Percentiles rank a stretch among this genome's conserved stretches.
Conservation (phyloP, 148 eudicot species). For the Spergularia marina region DNA sequence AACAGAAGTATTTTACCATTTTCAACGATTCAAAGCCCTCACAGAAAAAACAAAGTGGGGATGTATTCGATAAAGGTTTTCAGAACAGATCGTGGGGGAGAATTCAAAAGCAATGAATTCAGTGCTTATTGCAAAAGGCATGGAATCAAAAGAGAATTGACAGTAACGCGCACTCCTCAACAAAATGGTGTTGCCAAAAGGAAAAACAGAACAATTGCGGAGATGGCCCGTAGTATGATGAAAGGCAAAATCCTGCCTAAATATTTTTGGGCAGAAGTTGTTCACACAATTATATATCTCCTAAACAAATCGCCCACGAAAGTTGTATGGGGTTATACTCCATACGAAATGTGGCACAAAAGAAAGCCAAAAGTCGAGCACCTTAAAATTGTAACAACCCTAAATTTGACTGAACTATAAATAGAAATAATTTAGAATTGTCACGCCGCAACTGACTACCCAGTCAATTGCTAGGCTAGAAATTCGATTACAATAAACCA, state of each 20-base stretch:
- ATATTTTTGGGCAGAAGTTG: constrained; percentile 14
- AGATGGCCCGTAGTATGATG: constrained; percentile 22
- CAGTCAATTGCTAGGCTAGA: too few relatives aligned
- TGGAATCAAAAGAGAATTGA: constrained; percentile 16
- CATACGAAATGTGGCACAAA: background rate
- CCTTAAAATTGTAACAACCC: background rate
- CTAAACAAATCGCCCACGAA: background rate
- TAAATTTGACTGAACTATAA: too few relatives aligned
- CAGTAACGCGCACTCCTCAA: constrained; percentile 7
- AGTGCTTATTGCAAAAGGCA: constrained; percentile 10
- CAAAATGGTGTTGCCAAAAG: constrained; percentile 23
- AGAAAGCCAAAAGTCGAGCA: background rate
- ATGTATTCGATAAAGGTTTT: background rate
- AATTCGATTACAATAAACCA: too few relatives aligned
- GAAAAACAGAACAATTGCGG: constrained; percentile 9
- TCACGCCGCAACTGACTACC: too few relatives aligned
- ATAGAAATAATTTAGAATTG: too few relatives aligned
- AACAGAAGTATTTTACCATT: background rate
- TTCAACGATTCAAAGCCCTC: background rate
- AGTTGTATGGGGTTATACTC: background rate
- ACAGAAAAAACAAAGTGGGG: constrained; percentile 8
- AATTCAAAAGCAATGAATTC: constrained; percentile 1
- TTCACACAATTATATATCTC: background rate
- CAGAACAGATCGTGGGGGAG: constrained; percentile 8
- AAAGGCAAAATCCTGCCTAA: background rate